Evolutionary conservation across 371 early-diverging fungal species (phyloP), one percentile per base, ranked within the genome.

Genomic region (Globomyces sp.): DNA sequence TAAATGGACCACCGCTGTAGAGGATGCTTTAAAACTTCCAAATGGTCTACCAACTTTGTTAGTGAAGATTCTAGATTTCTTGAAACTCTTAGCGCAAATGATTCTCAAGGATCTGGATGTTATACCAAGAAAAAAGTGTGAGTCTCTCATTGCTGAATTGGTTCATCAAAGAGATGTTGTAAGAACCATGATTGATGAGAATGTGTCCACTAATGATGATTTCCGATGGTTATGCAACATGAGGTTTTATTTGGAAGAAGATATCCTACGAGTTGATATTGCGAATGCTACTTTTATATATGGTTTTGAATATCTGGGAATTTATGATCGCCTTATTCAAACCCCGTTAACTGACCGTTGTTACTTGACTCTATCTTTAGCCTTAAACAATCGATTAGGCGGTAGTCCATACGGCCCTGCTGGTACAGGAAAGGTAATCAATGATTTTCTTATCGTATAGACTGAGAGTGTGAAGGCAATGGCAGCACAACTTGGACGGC

Each of bases 401-500:
- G 99, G 98, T 48, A 92, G 92, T 42, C 99, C 99, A 0, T 98
- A 96, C 70, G 99, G 96, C 37, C 94, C 93, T 41, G 95, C 94
- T 0, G 94, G 93, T 74, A 92, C 92, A 0, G 60, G 44, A n/a
- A 45, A 41, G 39, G 48, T 64, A 39, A 3, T 1, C 41, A 6
- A 46, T 61, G 34, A 45, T 5, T 42, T 10, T 24, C 24, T 24
- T 24, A 24, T 61, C 13, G 59, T 51, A 67, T 37, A 99, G 81
- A 99, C 99, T 0, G 99, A 99, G 79, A 90, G 93, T 11, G 99
- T 99, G 66, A 99, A 99, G 75, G 95, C 98, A 0, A 84, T 98
- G 64, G 99, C 98, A 68, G 88, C 90, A 39, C 93, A 94, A 68
- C 82, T 99, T 8, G 99, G 99, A 11, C 89, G 95, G 39, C 95